Evolutionary conservation across 371 early-diverging fungal genomes (phyloP).

Genomic region (Rhizopus sp.): DNA sequence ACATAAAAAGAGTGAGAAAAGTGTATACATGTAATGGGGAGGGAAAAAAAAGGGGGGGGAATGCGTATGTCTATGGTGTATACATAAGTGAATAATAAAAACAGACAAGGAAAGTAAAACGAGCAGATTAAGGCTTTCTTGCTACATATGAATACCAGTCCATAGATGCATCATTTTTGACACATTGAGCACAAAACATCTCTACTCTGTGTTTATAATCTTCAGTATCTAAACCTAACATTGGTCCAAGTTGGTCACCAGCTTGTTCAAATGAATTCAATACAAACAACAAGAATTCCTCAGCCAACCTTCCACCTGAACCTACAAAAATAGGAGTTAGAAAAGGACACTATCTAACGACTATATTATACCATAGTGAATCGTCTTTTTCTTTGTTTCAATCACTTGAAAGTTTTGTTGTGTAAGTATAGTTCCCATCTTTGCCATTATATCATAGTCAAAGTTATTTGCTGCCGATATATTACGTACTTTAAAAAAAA

Average conservation of each 20-base stretch:
- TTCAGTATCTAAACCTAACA: constrained; percentile 32
- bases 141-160: constrained; percentile 32
- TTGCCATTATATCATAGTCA: constrained; percentile 30
- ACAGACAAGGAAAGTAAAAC: background rate
- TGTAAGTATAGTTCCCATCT: constrained; percentile 20
- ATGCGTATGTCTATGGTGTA: too few species aligned
- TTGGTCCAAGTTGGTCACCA: constrained; percentile 21
- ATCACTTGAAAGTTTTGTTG: constrained; percentile 27
- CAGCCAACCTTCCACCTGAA: constrained; percentile 30
- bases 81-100: too few species aligned
- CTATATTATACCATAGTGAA: constrained; percentile 31
- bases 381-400: constrained; percentile 25
- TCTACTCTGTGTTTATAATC: constrained; percentile 42
- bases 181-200: constrained; percentile 45
- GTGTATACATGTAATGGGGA: too few species aligned
- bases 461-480: constrained; percentile 15
- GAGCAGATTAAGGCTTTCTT: constrained; percentile 2
- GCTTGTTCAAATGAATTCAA: constrained; percentile 24
- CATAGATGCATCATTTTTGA: constrained; percentile 27
- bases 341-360: background rate
- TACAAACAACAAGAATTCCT: constrained; percentile 27
- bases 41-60: too few species aligned
- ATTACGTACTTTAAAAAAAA: constrained; percentile 20
- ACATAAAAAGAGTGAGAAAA: too few species aligned
- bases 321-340: constrained; percentile 7